Conservation (phyloP, 352 stramenopile genomes). For the Pythium dissimile region DNA sequence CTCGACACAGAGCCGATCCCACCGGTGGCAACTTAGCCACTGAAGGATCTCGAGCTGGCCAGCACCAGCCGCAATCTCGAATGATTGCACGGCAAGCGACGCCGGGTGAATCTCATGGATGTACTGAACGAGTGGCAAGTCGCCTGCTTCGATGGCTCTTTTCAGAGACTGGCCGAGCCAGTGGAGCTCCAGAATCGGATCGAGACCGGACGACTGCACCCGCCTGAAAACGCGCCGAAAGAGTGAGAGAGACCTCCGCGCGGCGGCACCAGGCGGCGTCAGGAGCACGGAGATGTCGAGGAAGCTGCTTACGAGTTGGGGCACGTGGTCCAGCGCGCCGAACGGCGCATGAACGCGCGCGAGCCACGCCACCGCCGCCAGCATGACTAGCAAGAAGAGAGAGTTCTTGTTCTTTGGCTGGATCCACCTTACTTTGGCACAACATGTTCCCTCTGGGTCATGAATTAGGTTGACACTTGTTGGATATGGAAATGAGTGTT, state of each 20-base stretch:
- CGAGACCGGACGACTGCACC: neutral
- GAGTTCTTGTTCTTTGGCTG: too few species aligned
- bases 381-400: too few species aligned
- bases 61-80: conserved; percentile 1
- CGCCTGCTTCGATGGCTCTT: conserved; percentile 9
- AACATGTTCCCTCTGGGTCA: too few species aligned
- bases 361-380: conserved; percentile 11
- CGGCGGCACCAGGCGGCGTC: conserved; percentile 3
- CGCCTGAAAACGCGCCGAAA: conserved; percentile 13
- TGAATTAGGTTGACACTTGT: too few species aligned
- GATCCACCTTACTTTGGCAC: neutral
- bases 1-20: conserved; percentile 14
- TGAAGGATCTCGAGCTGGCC: conserved; percentile 18
- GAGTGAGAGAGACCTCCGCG: conserved; percentile 1
- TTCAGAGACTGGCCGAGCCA: conserved; percentile 13
- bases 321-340: conserved; percentile 11
- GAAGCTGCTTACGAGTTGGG: neutral
- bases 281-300: conserved; percentile 13
- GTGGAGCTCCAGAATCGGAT: conserved; percentile 8
- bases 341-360: neutral
- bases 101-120: conserved; percentile 10
- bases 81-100: conserved; percentile 5
- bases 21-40: conserved; percentile 16
- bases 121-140: conserved; percentile 3
- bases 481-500: too few species aligned